Base-by-base conservation (phyloP, 2,329 filamentous ascomycete genomes). In the Diaporthe eres region DNA sequence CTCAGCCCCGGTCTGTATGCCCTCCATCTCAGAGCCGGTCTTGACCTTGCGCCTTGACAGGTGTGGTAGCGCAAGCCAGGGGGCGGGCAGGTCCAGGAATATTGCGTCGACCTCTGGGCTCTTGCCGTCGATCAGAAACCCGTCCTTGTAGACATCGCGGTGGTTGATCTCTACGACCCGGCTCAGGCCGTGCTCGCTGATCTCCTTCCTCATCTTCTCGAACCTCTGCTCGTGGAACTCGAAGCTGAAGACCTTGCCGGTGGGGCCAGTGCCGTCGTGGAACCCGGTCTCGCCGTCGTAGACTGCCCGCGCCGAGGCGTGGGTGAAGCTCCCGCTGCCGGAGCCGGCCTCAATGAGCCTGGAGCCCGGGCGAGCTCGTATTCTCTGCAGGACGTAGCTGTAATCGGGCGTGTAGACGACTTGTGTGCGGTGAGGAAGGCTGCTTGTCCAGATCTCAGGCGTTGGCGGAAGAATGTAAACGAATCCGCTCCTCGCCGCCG, bases 331-430 rank as follows among this genome's bases (percentile, higher is more conserved):
- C 10, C 94, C 94, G 81, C 94, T 96, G 9, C 94, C 94, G 1
- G 94, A 92, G 44, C 94, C 94, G 4, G 94, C 94, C 83, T 97
- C 94, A 74, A 97, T 95, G 49, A 97, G 86, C 28, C 88, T 89
- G 61, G 91, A 90, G 7, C 95, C 94, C 0, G 94, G 94, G 28
- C 93, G 87, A 7, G 93, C 94, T 44, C 93, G 90, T 80, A 97
- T 89, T 47, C 94, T 89, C 80, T 96, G 94, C 15, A 97, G 86
- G 67, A 97, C 91, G 81, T 95, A 97, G 85, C 94, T 96, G 85
- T 95, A 96, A 82, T 97, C 94, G 22, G 94, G 94, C 0, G 94
- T 96, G 82, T 97, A 97, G 72, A 97, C 94, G 51, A 97, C 94
- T 82, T 97, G 94, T 0, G 94, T 97, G 77, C 94, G 89, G 82